Percentiles rank a stretch among this genome's conserved stretches.
These are phyloP conservation scores for Kingdonia uniflora DNA, from an alignment of 164 flowering plant genomes.

Conservation along the genomic window DNA sequence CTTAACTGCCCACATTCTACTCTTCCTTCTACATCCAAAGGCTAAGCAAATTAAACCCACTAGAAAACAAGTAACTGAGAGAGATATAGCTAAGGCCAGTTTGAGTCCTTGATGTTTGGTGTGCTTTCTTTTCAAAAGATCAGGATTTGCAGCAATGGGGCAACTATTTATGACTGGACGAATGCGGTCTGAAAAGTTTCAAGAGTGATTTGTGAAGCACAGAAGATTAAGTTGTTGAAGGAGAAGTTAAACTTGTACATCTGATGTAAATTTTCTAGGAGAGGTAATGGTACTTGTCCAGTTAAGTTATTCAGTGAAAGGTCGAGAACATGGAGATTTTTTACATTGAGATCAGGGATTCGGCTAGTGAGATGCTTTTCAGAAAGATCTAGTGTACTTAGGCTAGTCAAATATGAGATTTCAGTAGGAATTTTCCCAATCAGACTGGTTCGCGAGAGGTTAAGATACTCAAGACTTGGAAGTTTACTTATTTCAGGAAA, in stretches of 20 bases:
- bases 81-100: constrained; percentile 43
- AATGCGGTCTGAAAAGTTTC: constrained; percentile 34
- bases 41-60: constrained; percentile 52
- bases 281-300: constrained; percentile 41
- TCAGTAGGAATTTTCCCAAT: constrained; percentile 37
- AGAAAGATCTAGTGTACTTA: constrained; percentile 61
- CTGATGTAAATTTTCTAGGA: constrained; percentile 29
- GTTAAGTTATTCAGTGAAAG: constrained; percentile 52
- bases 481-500: constrained; percentile 36
- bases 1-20: constrained; percentile 48
- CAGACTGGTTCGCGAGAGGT: constrained; percentile 50
- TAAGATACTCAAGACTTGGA: constrained; percentile 48
- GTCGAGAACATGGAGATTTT: constrained; percentile 47
- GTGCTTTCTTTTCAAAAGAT: constrained; percentile 24
- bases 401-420: constrained; percentile 30
- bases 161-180: constrained; percentile 48
- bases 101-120: constrained; percentile 32
- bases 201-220: constrained; percentile 29
- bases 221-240: constrained; percentile 55
- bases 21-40: constrained; percentile 52
- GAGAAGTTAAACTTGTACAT: constrained; percentile 69
- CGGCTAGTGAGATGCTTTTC: constrained; percentile 46
- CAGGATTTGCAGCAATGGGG: constrained; percentile 63
- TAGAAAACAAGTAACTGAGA: constrained; percentile 43
- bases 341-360: constrained; percentile 30